Conservation (phyloP, 257 asterid species). For the Nyctanthes arbortristis region DNA sequence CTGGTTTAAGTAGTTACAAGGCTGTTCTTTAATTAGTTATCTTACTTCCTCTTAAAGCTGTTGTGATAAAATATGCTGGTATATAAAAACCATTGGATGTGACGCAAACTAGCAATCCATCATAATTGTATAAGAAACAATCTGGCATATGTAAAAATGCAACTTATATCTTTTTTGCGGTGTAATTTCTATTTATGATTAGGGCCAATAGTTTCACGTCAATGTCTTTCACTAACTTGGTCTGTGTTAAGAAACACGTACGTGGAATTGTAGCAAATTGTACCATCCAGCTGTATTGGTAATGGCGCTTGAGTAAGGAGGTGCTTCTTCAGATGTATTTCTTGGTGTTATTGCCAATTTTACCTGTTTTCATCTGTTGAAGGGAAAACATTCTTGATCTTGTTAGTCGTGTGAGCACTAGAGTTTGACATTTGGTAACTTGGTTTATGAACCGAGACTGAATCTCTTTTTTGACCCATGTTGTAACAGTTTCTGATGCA, state of each 20-base stretch:
- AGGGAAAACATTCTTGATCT: neutral
- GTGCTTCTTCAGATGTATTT: neutral
- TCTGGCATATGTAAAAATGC: neutral
- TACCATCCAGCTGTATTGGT: neutral
- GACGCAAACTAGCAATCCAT: too few species aligned
- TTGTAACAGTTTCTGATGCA: conserved; percentile 29
- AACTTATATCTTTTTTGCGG: neutral
- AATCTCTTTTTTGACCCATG: neutral
- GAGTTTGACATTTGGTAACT: neutral
- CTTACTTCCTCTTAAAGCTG: neutral
- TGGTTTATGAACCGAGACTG: neutral
- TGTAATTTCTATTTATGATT: neutral
- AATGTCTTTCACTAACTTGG: neutral
- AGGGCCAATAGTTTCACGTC: neutral
- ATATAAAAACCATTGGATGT: neutral
- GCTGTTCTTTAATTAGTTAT: neutral
- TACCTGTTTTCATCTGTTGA: neutral
- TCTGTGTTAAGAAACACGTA: neutral
- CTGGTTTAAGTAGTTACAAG: neutral
- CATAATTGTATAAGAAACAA: neutral
- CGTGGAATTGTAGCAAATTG: neutral
- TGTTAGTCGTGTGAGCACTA: neutral
- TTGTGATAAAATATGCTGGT: neutral
- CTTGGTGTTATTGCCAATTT: neutral
- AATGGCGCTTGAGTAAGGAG: neutral